These are phyloP conservation scores for Xanthoparmelia taractica DNA, from an alignment of 495 filamentous ascomycete species.

Conservation along the genomic window DNA sequence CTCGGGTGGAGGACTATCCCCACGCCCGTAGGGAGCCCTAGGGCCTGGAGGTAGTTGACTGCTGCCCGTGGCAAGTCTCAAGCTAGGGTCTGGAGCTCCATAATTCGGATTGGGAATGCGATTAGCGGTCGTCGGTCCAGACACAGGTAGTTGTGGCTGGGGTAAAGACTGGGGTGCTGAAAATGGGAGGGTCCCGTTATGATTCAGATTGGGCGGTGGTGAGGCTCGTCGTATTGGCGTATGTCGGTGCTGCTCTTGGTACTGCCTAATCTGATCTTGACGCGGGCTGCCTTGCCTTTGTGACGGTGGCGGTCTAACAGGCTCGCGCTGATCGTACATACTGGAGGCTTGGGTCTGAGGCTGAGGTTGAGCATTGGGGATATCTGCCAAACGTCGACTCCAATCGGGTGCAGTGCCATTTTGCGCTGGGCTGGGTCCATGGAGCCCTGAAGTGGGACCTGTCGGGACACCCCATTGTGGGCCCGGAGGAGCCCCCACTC, in stretches of 20 bases:
- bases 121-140: conserved; percentile 44
- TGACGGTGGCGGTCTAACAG: conserved; percentile 54
- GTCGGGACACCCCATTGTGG: conserved; percentile 66
- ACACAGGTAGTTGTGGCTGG: conserved; percentile 50
- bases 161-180: conserved; percentile 52
- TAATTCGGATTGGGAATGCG: conserved; percentile 68
- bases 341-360: conserved; percentile 49
- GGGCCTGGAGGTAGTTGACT: conserved; percentile 36
- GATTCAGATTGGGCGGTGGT: conserved; percentile 55
- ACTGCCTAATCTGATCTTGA: conserved; percentile 62
- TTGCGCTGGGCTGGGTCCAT: conserved; percentile 52
- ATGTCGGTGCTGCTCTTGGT: conserved; percentile 63
- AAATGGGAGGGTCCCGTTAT: conserved; percentile 54
- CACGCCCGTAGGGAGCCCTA: conserved; percentile 51
- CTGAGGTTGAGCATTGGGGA: conserved; percentile 46
- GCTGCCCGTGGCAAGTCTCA: conserved; percentile 52
- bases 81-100: conserved; percentile 43
- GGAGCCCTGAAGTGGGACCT: conserved; percentile 55
- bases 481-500: conserved; percentile 62
- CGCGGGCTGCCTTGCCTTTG: conserved; percentile 61
- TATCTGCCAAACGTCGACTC: conserved; percentile 69
- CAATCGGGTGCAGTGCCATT: conserved; percentile 65
- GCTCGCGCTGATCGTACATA: conserved; percentile 71
- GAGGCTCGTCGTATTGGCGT: conserved; percentile 44
- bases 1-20: conserved; percentile 72